Percentiles rank a stretch among this genome's conserved stretches.
phyloP scores from a whole-genome alignment of 2,329 filamentous ascomycete genomes.

The Neofusicoccum kwambonambiense region DNA sequence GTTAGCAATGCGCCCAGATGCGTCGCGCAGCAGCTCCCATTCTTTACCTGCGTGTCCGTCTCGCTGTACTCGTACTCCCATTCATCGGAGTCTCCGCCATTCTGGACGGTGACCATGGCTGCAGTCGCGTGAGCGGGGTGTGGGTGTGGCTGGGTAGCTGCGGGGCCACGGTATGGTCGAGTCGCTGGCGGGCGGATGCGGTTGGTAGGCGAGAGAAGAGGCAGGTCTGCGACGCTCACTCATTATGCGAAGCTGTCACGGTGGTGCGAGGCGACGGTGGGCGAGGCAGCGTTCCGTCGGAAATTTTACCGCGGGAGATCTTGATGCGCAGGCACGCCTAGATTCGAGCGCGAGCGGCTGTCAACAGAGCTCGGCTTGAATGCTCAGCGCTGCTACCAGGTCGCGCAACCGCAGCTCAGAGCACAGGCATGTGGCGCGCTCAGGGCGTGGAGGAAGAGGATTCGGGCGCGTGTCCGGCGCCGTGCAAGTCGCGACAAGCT shows the following conservation, averaged over 20 bases:
- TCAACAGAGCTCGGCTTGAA: no score
- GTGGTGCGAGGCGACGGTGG: neutral
- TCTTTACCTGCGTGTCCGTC: slow-evolving; percentile 51
- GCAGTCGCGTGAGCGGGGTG: neutral
- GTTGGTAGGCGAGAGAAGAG: neutral
- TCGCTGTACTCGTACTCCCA: slow-evolving; percentile 63
- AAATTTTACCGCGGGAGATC: neutral
- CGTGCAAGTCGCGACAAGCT: slow-evolving; percentile 7
- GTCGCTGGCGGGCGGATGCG: neutral
- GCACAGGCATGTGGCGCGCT: neutral
- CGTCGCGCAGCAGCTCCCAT: slow-evolving; percentile 3
- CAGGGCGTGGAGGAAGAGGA: no score
- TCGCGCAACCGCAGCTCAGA: neutral
- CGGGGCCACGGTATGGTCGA: neutral
- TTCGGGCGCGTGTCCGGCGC: no score
- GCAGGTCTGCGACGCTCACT: neutral
- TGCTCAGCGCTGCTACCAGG: neutral
- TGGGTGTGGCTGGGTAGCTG: neutral
- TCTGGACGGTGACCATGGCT: slow-evolving; percentile 9
- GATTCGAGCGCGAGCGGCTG: neutral
- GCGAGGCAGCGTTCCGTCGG: neutral
- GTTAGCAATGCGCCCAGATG: neutral
- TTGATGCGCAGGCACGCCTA: neutral
- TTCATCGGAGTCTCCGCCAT: slow-evolving; percentile 40
- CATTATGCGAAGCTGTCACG: neutral